Conservation (phyloP, 441 rosid species). For the Croton setiger region DNA sequence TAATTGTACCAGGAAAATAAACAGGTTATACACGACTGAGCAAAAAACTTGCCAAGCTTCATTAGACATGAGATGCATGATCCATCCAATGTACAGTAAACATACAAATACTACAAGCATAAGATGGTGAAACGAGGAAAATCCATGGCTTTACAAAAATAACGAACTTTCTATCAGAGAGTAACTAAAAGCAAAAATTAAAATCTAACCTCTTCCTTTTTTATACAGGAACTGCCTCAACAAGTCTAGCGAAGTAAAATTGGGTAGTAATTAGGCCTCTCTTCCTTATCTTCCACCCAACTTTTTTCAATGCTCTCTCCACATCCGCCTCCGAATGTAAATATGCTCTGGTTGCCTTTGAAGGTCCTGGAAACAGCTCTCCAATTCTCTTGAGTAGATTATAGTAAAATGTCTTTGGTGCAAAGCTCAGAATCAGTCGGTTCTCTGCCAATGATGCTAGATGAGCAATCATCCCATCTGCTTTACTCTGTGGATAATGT, state of each 20-base stretch:
- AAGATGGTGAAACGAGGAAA: slow-evolving; percentile 2
- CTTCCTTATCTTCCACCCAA: slow-evolving; percentile 82
- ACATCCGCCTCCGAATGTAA: slow-evolving; percentile 83
- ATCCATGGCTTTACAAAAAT: slow-evolving; percentile 19
- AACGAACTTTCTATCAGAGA: slow-evolving; percentile 18
- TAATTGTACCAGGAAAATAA: slow-evolving; percentile 1
- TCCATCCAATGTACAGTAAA: slow-evolving; percentile 18
- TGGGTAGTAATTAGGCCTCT: slow-evolving; percentile 77
- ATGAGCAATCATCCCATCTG: slow-evolving; percentile 88
- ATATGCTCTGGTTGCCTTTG: slow-evolving; percentile 90
- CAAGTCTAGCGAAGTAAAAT: slow-evolving; percentile 76
- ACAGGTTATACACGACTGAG: background rate
- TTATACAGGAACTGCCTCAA: slow-evolving; percentile 78
- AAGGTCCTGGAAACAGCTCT: slow-evolving; percentile 92
- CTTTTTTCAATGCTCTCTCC: slow-evolving; percentile 69
- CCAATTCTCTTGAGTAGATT: slow-evolving; percentile 75
- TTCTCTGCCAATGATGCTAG: slow-evolving; percentile 83
- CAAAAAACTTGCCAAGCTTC: background rate
- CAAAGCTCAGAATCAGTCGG: slow-evolving; percentile 75
- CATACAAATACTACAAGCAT: slow-evolving; percentile 2
- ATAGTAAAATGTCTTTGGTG: slow-evolving; percentile 83
- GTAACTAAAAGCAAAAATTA: slow-evolving; percentile 11
- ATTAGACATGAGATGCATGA: slow-evolving; percentile 13
- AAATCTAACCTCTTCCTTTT: slow-evolving; percentile 35
- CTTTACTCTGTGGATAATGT: slow-evolving; percentile 88